Evolutionary conservation across 2,329 filamentous ascomycete species (phyloP).

Genomic region (Metarhizium robertsii): DNA sequence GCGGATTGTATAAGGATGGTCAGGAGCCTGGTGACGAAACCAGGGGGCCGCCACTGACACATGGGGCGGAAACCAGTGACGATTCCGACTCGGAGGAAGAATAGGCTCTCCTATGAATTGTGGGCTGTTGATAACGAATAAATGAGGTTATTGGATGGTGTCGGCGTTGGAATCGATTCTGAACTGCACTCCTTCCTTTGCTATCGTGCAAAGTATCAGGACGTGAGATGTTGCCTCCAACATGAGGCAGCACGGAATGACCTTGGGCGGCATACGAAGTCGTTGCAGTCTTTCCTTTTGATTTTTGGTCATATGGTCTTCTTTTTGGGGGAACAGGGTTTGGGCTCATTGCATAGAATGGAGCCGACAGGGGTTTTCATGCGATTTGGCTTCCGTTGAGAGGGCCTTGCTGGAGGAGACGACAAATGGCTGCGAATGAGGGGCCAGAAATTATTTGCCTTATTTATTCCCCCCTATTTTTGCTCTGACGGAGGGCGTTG

Average conservation of each 20-base stretch:
- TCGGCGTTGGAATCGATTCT: slow-evolving; percentile 9
- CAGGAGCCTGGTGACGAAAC: slow-evolving; percentile 21
- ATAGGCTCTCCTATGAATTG: slow-evolving; percentile 17
- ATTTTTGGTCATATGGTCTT: not conserved
- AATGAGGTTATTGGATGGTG: slow-evolving; percentile 9
- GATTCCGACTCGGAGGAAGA: slow-evolving; percentile 40
- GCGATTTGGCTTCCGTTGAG: not conserved
- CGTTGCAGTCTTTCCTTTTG: not conserved
- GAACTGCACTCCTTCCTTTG: not conserved
- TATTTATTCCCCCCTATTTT: not conserved
- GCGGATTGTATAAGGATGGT: slow-evolving; percentile 30
- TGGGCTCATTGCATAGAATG: not conserved
- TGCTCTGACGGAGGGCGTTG: not conserved
- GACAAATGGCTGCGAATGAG: not conserved
- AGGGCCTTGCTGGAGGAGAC: not conserved
- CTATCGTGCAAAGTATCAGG: not conserved
- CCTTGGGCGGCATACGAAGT: not conserved
- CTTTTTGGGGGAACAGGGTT: not conserved
- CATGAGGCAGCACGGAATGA: not conserved
- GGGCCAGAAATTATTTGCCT: not conserved
- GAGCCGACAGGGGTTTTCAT: not conserved
- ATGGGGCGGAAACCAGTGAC: slow-evolving; percentile 28
- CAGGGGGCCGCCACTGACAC: slow-evolving; percentile 16
- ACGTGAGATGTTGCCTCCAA: not conserved
- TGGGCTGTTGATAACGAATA: slow-evolving; percentile 6